These are phyloP conservation scores for Clonostachys chloroleuca DNA, from an alignment of 2,329 filamentous ascomycete genomes.

Conservation along the genomic window DNA sequence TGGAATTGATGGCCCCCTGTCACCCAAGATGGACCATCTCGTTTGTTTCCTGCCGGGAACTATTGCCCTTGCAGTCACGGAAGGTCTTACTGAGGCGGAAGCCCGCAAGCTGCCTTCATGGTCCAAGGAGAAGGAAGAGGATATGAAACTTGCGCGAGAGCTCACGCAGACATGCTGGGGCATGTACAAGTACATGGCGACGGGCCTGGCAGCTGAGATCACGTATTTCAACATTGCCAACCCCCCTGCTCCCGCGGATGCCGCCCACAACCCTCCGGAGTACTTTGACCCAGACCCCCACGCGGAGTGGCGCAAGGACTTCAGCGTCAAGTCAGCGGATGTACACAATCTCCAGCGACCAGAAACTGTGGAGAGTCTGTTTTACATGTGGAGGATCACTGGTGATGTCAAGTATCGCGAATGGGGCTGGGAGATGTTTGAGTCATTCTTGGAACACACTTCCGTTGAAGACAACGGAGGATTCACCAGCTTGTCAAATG, in stretches of 20 bases:
- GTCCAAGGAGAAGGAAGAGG: constrained; percentile 75
- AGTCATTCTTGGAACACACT: constrained; percentile 82
- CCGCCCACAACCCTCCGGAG: constrained; percentile 39
- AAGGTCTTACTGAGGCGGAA: constrained; percentile 68
- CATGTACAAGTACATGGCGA: constrained; percentile 88
- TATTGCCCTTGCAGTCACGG: constrained; percentile 83
- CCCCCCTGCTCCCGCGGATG: constrained; percentile 57
- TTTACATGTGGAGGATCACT: constrained; percentile 99
- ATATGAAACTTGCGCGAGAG: constrained; percentile 83
- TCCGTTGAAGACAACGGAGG: constrained; percentile 73
- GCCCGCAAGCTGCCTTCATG: constrained; percentile 70
- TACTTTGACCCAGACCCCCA: constrained; percentile 49
- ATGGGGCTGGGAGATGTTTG: constrained; percentile 99
- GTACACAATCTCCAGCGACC: constrained; percentile 90
- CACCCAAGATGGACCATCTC: constrained; percentile 95
- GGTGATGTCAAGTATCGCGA: constrained; percentile 84
- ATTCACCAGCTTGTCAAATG: constrained; percentile 78
- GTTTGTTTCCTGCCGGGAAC: constrained; percentile 98
- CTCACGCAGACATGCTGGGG: constrained; percentile 97
- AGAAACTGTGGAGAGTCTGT: constrained; percentile 92
- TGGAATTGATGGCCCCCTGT: constrained; percentile 62
- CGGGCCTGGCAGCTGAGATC: constrained; percentile 92
- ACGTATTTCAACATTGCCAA: constrained; percentile 78
- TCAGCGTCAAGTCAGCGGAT: constrained; percentile 75
- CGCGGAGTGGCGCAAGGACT: constrained; percentile 72